Evolutionary conservation across 2,329 filamentous ascomycete genomes (phyloP).

Genomic region (Colletotrichum gloeosporioides): DNA sequence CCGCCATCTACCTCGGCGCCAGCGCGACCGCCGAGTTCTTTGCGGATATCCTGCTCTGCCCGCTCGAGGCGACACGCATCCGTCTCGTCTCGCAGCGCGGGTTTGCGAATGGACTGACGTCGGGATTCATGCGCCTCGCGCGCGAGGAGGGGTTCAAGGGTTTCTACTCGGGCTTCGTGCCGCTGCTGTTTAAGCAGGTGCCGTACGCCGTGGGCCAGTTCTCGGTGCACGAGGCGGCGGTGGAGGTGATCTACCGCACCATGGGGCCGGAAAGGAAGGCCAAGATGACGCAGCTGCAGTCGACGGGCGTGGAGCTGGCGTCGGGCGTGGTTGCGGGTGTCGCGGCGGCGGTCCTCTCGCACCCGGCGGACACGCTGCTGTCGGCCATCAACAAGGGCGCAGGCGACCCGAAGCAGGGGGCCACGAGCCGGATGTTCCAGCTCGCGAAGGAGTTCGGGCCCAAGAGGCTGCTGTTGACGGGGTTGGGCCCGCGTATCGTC

Average conservation of each 20-base stretch:
- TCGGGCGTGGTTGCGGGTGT: constrained; percentile 89
- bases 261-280: constrained; percentile 73
- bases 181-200: constrained; percentile 86
- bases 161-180: constrained; percentile 92
- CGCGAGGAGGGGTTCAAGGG: constrained; percentile 78
- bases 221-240: constrained; percentile 88
- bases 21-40: constrained; percentile 74
- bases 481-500: constrained; percentile 54
- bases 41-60: constrained; percentile 84
- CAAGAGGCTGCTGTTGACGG: constrained; percentile 49
- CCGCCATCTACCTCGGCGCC: constrained; percentile 73
- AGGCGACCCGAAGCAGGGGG: constrained; percentile 51
- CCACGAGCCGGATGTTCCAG: constrained; percentile 56
- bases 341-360: constrained; percentile 85
- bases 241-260: constrained; percentile 73
- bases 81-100: constrained; percentile 83
- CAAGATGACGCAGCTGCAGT: constrained; percentile 70
- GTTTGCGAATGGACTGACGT: constrained; percentile 74
- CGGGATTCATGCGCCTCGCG: constrained; percentile 77
- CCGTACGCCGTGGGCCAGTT: constrained; percentile 96
- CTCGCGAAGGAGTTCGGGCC: constrained; percentile 58
- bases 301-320: constrained; percentile 83
- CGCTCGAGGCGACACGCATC: constrained; percentile 81
- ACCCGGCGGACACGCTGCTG: constrained; percentile 76
- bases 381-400: constrained; percentile 63